Base-by-base conservation (phyloP, 2,329 filamentous ascomycete species). In the Penicillium fuscoglaucum region DNA sequence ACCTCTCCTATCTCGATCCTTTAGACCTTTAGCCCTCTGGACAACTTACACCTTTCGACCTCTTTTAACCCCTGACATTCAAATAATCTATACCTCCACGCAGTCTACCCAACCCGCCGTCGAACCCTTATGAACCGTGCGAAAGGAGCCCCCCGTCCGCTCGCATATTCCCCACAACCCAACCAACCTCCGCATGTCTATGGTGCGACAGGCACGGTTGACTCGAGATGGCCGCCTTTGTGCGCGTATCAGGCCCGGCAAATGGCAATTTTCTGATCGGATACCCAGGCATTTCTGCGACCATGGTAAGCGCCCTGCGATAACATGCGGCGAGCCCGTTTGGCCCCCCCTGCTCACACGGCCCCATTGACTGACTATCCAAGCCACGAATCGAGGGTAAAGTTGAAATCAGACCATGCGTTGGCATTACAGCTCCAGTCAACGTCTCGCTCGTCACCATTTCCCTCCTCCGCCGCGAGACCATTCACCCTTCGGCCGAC, bases 221-320 rank as follows among this genome's bases (percentile, higher is more conserved):
- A 67, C 58, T 73, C 68, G 82, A 77, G 69, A 87, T 87, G 82
- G 84, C 88, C 77, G 90, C 90, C 75, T 90, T 90, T 78, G 95
- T 99, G 81, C 90, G 95, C 84, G 92, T 99, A 79, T 96, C 92
- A 67, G 95, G 95, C 74, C 93, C 93, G 74, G 93, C 95, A 69
- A 99, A 99, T 80, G 95, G 91, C 79, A 95, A 90, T 79, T 97
- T 96, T 74, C 84, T 98, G 65, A 91, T 98, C 68, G 95, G 95
- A 69, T 99, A 98, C 77, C 95, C 95, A 56, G 95, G 95, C 68
- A 98, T 99, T 77, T 97, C 93, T 56, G 95, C 95, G 71, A 99
- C 95, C 39, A 79, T 97, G 85, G 93, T 97, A 84, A 79, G 91
- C 86, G 29, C 50, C 57, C 53, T 55, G 46, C 56, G 48, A 57